Percentiles rank a stretch among this genome's conserved stretches.
These are phyloP conservation scores for Kalmusia sp. DNA, from an alignment of 2,329 filamentous ascomycete genomes.

Conservation along the genomic window DNA sequence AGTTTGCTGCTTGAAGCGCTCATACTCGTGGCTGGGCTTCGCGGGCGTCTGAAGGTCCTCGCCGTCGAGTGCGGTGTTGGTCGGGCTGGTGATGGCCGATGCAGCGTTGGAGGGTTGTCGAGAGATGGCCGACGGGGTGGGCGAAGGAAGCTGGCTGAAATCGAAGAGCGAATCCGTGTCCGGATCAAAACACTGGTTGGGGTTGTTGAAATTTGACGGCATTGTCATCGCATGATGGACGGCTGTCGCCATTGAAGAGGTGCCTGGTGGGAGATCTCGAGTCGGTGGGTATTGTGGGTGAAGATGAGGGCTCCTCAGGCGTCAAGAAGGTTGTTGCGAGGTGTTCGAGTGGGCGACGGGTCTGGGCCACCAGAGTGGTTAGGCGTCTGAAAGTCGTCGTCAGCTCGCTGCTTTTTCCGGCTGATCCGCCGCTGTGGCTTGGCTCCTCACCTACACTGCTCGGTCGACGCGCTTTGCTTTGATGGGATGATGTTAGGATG, in stretches of 20 bases:
- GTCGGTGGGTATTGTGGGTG: conserved; percentile 13
- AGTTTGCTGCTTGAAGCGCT: conserved; percentile 93
- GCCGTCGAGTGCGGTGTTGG: conserved; percentile 57
- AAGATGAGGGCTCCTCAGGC: conserved; percentile 32
- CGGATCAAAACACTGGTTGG: conserved; percentile 48
- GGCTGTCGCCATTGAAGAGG: conserved; percentile 42
- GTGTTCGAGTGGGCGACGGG: conserved; percentile 24
- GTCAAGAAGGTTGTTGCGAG: conserved; percentile 30
- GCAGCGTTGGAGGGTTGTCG: conserved; percentile 60
- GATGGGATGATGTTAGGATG: not conserved
- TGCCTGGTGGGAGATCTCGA: conserved; percentile 19
- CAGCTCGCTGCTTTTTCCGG: conserved; percentile 43
- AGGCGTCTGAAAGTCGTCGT: conserved; percentile 45
- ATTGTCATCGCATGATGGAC: conserved; percentile 45
- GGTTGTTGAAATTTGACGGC: conserved; percentile 35
- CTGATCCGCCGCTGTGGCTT: conserved; percentile 40
- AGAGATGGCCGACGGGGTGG: conserved; percentile 62
- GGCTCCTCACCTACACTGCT: conserved; percentile 15
- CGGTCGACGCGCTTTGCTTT: conserved; percentile 6
- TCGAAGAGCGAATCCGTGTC: conserved; percentile 52
- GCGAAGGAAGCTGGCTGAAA: conserved; percentile 68
- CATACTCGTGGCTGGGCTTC: conserved; percentile 92
- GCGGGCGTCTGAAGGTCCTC: conserved; percentile 67
- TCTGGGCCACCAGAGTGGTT: conserved; percentile 33
- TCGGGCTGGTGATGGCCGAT: conserved; percentile 61